Percentiles rank a stretch among this genome's conserved stretches.
phyloP scores from a whole-genome alignment of 1,139 yeast genomes.

The Yueomyces sp. region DNA sequence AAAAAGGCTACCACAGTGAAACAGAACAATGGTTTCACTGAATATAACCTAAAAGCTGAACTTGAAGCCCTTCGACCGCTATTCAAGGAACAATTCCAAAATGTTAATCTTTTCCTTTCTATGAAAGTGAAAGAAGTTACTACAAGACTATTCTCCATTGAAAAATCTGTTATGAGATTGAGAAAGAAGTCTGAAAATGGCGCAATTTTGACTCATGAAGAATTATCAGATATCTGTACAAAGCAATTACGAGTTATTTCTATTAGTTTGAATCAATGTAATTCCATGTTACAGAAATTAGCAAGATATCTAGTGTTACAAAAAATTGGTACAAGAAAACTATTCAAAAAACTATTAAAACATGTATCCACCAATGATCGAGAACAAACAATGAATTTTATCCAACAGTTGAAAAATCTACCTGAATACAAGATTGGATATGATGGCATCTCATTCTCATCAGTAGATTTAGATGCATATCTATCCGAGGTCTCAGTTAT shows the following conservation, averaged over 20 bases:
- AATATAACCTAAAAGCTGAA: not conserved
- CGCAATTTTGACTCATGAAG: not conserved
- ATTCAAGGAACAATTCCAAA: slow-evolving; percentile 27
- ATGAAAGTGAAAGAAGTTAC: slow-evolving; percentile 21
- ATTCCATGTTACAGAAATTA: slow-evolving; percentile 47
- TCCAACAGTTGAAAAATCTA: slow-evolving; percentile 25
- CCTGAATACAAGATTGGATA: slow-evolving; percentile 24
- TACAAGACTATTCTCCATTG: slow-evolving; percentile 17
- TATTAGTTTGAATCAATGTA: slow-evolving; percentile 15
- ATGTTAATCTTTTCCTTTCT: slow-evolving; percentile 17
- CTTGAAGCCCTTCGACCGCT: slow-evolving; percentile 17
- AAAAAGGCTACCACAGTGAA: slow-evolving; percentile 33
- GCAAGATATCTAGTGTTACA: slow-evolving; percentile 70
- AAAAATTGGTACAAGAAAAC: slow-evolving; percentile 67
- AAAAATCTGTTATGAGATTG: slow-evolving; percentile 10
- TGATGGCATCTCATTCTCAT: slow-evolving; percentile 41
- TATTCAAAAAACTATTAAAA: slow-evolving; percentile 67
- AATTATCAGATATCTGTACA: not conserved
- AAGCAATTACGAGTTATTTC: slow-evolving; percentile 10
- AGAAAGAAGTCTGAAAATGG: slow-evolving; percentile 2
- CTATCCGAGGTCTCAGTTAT: slow-evolving; percentile 52
- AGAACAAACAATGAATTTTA: slow-evolving; percentile 21
- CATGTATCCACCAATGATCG: slow-evolving; percentile 30
- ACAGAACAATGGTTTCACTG: slow-evolving; percentile 1
- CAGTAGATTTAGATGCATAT: slow-evolving; percentile 50